Percentiles rank a stretch among this genome's conserved stretches.
Evolutionary conservation across 306 rosid genomes (phyloP).

Genomic region (Alnus rubra): DNA sequence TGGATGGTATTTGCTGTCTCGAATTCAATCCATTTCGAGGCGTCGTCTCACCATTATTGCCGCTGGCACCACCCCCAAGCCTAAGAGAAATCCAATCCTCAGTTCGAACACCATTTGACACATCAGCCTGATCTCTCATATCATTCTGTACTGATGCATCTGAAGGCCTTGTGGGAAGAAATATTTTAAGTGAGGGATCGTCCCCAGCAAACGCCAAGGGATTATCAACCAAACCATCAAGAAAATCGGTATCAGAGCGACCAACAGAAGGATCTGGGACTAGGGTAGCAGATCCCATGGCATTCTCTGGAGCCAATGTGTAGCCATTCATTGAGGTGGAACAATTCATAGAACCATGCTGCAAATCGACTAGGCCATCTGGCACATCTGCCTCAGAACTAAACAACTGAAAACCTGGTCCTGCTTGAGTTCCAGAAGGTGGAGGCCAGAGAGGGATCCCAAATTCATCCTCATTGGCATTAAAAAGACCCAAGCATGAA

Average conservation of each 20-base stretch:
- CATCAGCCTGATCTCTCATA: slow-evolving; percentile 68
- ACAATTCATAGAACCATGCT: slow-evolving; percentile 62
- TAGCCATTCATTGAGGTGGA: slow-evolving; percentile 78
- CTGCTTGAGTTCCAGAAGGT: slow-evolving; percentile 69
- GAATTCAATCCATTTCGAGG: slow-evolving; percentile 57
- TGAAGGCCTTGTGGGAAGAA: slow-evolving; percentile 91
- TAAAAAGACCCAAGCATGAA: slow-evolving; percentile 71
- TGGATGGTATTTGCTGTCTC: slow-evolving; percentile 54
- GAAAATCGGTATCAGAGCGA: slow-evolving; percentile 65
- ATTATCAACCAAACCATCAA: slow-evolving; percentile 83
- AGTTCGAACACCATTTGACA: slow-evolving; percentile 72
- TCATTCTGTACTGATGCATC: slow-evolving; percentile 67
- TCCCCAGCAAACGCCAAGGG: slow-evolving; percentile 81
- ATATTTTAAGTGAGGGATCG: slow-evolving; percentile 93
- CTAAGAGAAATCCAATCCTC: slow-evolving; percentile 96
- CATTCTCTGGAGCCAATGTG: slow-evolving; percentile 57
- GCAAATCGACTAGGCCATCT: slow-evolving; percentile 64
- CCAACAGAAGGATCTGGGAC: slow-evolving; percentile 54
- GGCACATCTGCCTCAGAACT: slow-evolving; percentile 73
- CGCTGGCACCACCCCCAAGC: slow-evolving; percentile 76
- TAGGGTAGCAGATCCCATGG: slow-evolving; percentile 57
- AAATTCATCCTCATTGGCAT: slow-evolving; percentile 61
- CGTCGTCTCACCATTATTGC: slow-evolving; percentile 53
- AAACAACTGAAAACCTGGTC: slow-evolving; percentile 79
- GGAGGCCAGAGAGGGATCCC: slow-evolving; percentile 66